Evolutionary conservation across 108 stramenopile genomes (phyloP), one percentile per base, ranked within the genome.

Genomic region (Nitzschia inconspicua): DNA sequence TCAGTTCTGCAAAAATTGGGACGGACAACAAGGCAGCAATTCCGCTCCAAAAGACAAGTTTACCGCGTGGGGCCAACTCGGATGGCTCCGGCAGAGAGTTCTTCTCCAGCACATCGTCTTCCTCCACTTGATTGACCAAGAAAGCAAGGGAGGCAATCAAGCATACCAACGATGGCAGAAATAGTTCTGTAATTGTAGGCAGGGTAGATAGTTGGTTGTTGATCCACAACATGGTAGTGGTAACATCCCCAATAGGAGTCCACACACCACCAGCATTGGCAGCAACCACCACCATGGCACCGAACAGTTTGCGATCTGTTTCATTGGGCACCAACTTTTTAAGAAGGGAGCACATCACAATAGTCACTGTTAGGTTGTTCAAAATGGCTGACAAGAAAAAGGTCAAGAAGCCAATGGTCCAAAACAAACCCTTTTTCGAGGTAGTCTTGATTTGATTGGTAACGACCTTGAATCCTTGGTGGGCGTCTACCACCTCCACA

Each of bases 161-260:
- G 55, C 92, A 96, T 16, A 84, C 93, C 11, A 93, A 25, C 3
- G 89, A 91, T 13, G 95, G 95, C 6, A 96, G 57, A 61, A 94
- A 91, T 2, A 96, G 75, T 62, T 92, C 75, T 1, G 86, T 87
- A 10, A 96, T 72, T 24, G 95, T 96, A 22, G 95, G 95, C 24
- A 96, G 46, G 2, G 93, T 94, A 4, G 89, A 85, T 1, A 96
- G 80, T 30, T 96, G 80, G 50, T 90, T 74, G 61, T 89, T 94
- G 41, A 96, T 96, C 95, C 95, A 96, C 25, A 96, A 85, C 95
- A 96, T 96, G 8, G 95, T 96, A 6, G 95, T 96, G 11, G 95
- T 96, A 34, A 96, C 92, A 68, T 96, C 95, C 44, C 95, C 95
- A 57, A 96, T 96, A 3, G 95, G 95, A 6, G 95, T 96, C 95